Base-by-base conservation (phyloP, 2,329 filamentous ascomycete species). In the Metarhizium anisopliae region DNA sequence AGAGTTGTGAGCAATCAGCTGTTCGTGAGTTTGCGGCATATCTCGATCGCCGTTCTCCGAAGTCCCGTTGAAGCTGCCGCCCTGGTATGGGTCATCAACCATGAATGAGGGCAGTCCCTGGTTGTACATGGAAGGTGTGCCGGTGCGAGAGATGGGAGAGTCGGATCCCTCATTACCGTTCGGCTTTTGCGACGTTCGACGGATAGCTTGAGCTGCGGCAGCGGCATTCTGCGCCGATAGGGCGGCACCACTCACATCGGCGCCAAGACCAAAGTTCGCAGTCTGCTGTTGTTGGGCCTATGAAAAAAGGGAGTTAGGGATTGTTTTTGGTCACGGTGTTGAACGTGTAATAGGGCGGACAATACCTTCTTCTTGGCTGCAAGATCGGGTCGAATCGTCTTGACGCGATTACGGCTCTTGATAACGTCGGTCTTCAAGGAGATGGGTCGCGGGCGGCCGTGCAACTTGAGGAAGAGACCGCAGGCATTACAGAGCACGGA, bases 401-500 rank as follows among this genome's bases (percentile, higher is more conserved):
- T 97, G 64, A 97, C 93, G 61, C 94, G 86, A 74, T 99, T 99
- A 67, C 94, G 90, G 77, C 92, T 96, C 79, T 99, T 99, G 77
- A 99, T 99, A 63, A 97, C 93, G 77, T 99, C 94, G 51, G 94
- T 97, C 80, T 99, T 99, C 65, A 99, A 82, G 64, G 90, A 95
- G 70, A 96, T 96, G 63, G 94, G 94, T 56, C 94, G 86, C 58
- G 94, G 85, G 30, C 92, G 88, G 61, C 92, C 92, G 70, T 99
- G 94, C 63, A 99, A 81, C 80, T 99, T 99, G 66, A 97, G 82
- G 73, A 97, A 99, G 56, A 99, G 82, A 58, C 94, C 94, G 74
- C 94, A 99, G 67, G 94, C 94, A 75, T 99, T 99, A 84, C 94
- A 99, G 53, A 99, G 87, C 42, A 99, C 93, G 1, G 91, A 88